Conservation (phyloP, 768 basidiomycete genomes). For the Jaapia argillacea region DNA sequence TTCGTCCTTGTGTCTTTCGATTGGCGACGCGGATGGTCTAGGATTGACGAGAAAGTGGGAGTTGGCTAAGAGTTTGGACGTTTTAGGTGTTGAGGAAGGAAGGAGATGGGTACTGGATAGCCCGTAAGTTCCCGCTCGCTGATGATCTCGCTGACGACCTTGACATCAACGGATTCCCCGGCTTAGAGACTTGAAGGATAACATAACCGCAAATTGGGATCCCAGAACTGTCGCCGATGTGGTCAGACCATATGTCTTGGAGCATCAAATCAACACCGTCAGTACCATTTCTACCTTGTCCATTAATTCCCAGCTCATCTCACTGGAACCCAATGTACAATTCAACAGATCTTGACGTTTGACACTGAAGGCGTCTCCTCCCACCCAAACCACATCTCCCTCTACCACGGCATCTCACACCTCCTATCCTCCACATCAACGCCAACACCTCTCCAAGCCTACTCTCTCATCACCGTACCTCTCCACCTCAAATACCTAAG, state of each 20-base stretch:
- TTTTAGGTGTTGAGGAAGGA: slow-evolving; percentile 49
- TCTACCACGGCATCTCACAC: slow-evolving; percentile 44
- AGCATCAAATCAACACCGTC: slow-evolving; percentile 56
- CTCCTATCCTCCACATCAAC: slow-evolving; percentile 21
- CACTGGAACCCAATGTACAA: slow-evolving; percentile 2
- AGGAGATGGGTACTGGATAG: slow-evolving; percentile 57
- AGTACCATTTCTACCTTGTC: no score
- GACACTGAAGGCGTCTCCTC: slow-evolving; percentile 67
- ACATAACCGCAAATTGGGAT: slow-evolving; percentile 61
- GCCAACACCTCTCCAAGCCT: slow-evolving; percentile 28
- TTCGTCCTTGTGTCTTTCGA: slow-evolving; percentile 65
- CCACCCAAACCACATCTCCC: slow-evolving; percentile 80
- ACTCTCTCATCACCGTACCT: slow-evolving; percentile 51
- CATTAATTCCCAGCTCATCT: no score
- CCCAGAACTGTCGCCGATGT: slow-evolving; percentile 44
- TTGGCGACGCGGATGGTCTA: slow-evolving; percentile 71
- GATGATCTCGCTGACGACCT: background rate
- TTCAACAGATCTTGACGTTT: slow-evolving; percentile 72
- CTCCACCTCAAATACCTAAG: slow-evolving; percentile 52
- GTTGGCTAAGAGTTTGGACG: slow-evolving; percentile 49
- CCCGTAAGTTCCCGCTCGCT: slow-evolving; percentile 38
- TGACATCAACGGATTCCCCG: slow-evolving; percentile 13
- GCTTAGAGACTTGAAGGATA: slow-evolving; percentile 59
- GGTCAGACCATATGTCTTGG: slow-evolving; percentile 45
- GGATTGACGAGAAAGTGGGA: slow-evolving; percentile 53